A percentile compares a stretch with the other conserved stretches of the same genome.
Evolutionary conservation across 2,329 filamentous ascomycete species (phyloP).

Genomic region (Ophiostoma sp.): DNA sequence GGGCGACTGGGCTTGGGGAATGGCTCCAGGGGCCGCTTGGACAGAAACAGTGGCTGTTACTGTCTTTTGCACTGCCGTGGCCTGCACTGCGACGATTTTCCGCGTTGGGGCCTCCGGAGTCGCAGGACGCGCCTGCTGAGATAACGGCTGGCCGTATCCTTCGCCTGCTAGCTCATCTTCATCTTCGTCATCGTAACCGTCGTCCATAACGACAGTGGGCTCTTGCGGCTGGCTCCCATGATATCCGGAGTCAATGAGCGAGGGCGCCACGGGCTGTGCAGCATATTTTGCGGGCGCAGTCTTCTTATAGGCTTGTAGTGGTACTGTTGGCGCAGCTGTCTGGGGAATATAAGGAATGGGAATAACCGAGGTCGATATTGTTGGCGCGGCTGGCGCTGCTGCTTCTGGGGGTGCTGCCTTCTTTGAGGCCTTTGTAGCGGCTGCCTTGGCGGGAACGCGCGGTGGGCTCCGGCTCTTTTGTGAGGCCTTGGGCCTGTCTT

Average conservation of each 20-base stretch:
- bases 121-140: conserved; percentile 14
- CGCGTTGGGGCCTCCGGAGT: conserved; percentile 9
- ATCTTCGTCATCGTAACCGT: conserved; percentile 29
- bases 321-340: background rate
- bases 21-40: background rate
- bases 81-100: background rate
- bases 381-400: background rate
- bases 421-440: conserved; percentile 16
- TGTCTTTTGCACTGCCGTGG: conserved; percentile 19
- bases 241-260: conserved; percentile 61
- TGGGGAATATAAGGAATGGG: background rate
- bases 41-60: background rate
- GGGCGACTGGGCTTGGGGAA: conserved; percentile 13
- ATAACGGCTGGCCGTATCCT: conserved; percentile 9
- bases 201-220: conserved; percentile 33
- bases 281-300: conserved; percentile 11
- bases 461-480: conserved; percentile 32
- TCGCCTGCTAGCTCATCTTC: conserved; percentile 28
- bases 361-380: conserved; percentile 5
- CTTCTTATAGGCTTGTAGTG: background rate
- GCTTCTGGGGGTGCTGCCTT: conserved; percentile 10
- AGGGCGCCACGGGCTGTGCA: conserved; percentile 30
- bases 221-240: conserved; percentile 61
- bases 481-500: conserved; percentile 39
- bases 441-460: conserved; percentile 19